phyloP scores from a whole-genome alignment of 495 filamentous ascomycete genomes.

The Articulospora tetracladia region DNA sequence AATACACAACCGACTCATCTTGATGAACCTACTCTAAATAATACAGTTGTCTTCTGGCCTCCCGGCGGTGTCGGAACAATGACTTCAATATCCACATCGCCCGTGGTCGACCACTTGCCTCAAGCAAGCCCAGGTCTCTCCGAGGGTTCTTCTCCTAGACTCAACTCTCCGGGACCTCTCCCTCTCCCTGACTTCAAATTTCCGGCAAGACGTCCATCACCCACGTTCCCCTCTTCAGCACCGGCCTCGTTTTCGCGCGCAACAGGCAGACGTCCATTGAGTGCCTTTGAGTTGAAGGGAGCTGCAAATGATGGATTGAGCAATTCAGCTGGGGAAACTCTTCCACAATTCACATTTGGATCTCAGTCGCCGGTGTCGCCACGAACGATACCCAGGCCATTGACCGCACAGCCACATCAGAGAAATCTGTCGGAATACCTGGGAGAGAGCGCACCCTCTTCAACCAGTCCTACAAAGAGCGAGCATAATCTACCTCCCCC shows the following conservation, averaged over 20 bases:
- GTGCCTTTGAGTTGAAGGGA: slow-evolving; percentile 34
- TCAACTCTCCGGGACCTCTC: slow-evolving; percentile 35
- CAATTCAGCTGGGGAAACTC: slow-evolving; percentile 24
- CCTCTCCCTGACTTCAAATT: slow-evolving; percentile 74
- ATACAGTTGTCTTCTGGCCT: not conserved
- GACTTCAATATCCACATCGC: slow-evolving; percentile 10
- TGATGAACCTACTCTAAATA: not conserved
- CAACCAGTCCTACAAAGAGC: slow-evolving; percentile 59
- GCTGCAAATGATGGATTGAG: slow-evolving; percentile 1
- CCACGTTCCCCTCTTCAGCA: slow-evolving; percentile 32
- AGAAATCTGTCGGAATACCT: slow-evolving; percentile 54
- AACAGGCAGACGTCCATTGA: slow-evolving; percentile 41
- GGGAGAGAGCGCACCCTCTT: slow-evolving; percentile 50
- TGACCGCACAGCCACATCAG: slow-evolving; percentile 25
- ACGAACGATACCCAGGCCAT: slow-evolving; percentile 10
- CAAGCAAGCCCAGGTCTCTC: slow-evolving; percentile 18
- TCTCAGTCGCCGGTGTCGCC: slow-evolving; percentile 35
- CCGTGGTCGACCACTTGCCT: slow-evolving; percentile 17
- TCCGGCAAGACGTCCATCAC: slow-evolving; percentile 39
- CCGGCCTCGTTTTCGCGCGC: slow-evolving; percentile 42
- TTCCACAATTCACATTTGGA: slow-evolving; percentile 59
- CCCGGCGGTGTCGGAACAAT: slow-evolving; percentile 10
- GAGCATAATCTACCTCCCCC: slow-evolving; percentile 50
- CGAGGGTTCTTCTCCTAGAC: slow-evolving; percentile 9
- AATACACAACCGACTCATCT: not conserved